Evolutionary conservation across 1,284 basidiomycete genomes (phyloP), one percentile per base, ranked within the genome.

Genomic region (Lignosus rhinocerotis): DNA sequence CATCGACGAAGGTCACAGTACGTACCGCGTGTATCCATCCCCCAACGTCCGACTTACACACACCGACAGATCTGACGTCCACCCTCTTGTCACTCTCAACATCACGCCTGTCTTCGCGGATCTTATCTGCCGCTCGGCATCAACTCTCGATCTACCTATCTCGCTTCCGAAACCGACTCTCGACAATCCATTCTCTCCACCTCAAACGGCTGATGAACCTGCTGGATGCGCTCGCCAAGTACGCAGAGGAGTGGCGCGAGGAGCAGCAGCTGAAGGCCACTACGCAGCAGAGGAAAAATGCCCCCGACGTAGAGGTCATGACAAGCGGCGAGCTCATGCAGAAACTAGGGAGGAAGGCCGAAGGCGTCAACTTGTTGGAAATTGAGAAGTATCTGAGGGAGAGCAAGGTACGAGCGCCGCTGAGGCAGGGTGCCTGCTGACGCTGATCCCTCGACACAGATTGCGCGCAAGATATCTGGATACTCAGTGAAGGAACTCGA

Each of bases 1-100:
- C 43, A 87, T 99, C 56, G 96, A 99, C 71, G 96, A 99, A 76
- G 97, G 96, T 0, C 96, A 99, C 74, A 99, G 93, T 94, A 66
- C 62, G 91, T 77, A 49, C 7, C 33, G 53, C 31, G 42, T 21
- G 44, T 34, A 12, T 38, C 34, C 21, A 43, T 6, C 49, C 44
- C 17, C 43, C 11, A 11, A 12, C 11, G 3, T 6, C n/a, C 17
- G 17, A 44, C 2, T 3, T 39, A 32, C 14, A 31, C 3, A 36
- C 21, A 48, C 19, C 43, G 43, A 30, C 60, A 94, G 93, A 96
- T 70, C 73, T 95, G 45, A 93, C 94, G 62, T 86, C 95, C 19
- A 95, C 94, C 0, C 78, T 98, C 1, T 82, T 99, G 5, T 90
- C 91, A 0, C 82, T 97, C 19, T 93, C 96, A 58, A 92, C 93